A percentile compares a stretch with the other conserved stretches of the same genome.
Evolutionary conservation across 352 stramenopile genomes (phyloP).

Genomic region (Globisporangium cederbergense): DNA sequence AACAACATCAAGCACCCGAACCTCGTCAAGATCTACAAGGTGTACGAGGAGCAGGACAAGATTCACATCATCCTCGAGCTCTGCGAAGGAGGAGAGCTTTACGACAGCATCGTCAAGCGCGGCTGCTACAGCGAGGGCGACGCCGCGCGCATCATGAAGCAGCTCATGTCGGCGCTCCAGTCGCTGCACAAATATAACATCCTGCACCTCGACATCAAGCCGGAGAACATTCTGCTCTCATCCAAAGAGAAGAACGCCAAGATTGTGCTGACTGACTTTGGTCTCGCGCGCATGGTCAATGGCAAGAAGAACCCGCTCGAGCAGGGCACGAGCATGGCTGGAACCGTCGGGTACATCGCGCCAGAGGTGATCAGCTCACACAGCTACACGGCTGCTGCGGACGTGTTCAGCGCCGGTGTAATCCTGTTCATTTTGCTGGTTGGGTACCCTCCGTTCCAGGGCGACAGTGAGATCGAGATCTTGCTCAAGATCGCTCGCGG

Average conservation of each 20-base stretch:
- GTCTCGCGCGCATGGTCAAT: slow-evolving; percentile 71
- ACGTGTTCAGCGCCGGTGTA: slow-evolving; percentile 80
- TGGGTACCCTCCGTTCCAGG: slow-evolving; percentile 72
- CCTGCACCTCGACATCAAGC: slow-evolving; percentile 76
- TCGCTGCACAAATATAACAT: slow-evolving; percentile 76
- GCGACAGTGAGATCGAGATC: slow-evolving; percentile 73
- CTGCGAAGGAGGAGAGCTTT: slow-evolving; percentile 69
- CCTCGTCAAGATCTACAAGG: slow-evolving; percentile 77
- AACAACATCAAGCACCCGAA: slow-evolving; percentile 79
- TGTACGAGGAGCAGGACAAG: slow-evolving; percentile 80
- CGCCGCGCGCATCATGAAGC: slow-evolving; percentile 57
- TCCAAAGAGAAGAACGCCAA: slow-evolving; percentile 47
- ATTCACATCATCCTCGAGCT: slow-evolving; percentile 79
- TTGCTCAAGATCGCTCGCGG: slow-evolving; percentile 73
- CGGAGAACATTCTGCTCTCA: slow-evolving; percentile 76
- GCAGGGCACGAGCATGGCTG: slow-evolving; percentile 61
- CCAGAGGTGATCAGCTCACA: slow-evolving; percentile 71
- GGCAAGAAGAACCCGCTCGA: slow-evolving; percentile 63
- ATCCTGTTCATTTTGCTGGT: slow-evolving; percentile 81
- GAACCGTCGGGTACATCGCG: slow-evolving; percentile 78
- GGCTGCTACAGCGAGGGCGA: slow-evolving; percentile 65
- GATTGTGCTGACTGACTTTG: slow-evolving; percentile 78
- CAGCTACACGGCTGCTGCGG: slow-evolving; percentile 58
- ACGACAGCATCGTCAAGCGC: slow-evolving; percentile 66
- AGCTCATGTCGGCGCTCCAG: slow-evolving; percentile 62